A percentile compares a stretch with the other conserved stretches of the same genome.
Evolutionary conservation across 2,329 filamentous ascomycete species (phyloP).

Genomic region (Claviceps maximensis): DNA sequence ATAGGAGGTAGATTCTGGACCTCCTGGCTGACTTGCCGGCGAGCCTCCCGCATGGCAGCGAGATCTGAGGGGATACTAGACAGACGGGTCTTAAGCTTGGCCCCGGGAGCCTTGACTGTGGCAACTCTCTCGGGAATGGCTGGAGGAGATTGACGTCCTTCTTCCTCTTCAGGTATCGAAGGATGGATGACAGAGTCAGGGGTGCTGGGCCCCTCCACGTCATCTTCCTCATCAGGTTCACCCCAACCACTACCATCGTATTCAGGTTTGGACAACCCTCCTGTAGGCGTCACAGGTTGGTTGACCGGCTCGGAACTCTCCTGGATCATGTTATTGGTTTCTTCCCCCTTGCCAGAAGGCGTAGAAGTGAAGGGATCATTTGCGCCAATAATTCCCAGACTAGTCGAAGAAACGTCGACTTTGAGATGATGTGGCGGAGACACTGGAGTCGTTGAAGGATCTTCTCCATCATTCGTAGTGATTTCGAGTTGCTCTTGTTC

Average conservation of each 20-base stretch:
- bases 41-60: conserved; percentile 70
- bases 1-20: conserved; percentile 46
- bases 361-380: not conserved
- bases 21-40: conserved; percentile 73
- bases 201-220: conserved; percentile 52
- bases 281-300: conserved; percentile 36
- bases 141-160: conserved; percentile 41
- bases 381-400: conserved; percentile 17
- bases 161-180: conserved; percentile 37
- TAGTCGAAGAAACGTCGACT: conserved; percentile 17
- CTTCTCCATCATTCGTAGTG: not conserved
- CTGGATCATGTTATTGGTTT: conserved; percentile 16
- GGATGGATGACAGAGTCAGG: conserved; percentile 87
- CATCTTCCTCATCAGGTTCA: conserved; percentile 36
- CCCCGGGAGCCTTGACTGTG: conserved; percentile 79
- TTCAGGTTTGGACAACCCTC: conserved; percentile 41
- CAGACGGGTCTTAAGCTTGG: conserved; percentile 75
- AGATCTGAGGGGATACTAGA: conserved; percentile 81
- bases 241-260: conserved; percentile 53
- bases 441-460: conserved; percentile 1
- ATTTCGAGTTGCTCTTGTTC: not conserved
- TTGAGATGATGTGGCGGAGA: conserved; percentile 10
- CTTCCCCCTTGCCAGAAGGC: not conserved
- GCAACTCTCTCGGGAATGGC: conserved; percentile 69
- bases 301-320: conserved; percentile 24